Base-by-base conservation (phyloP, 139 green algal genomes). In the Medakamo hakoo region DNA sequence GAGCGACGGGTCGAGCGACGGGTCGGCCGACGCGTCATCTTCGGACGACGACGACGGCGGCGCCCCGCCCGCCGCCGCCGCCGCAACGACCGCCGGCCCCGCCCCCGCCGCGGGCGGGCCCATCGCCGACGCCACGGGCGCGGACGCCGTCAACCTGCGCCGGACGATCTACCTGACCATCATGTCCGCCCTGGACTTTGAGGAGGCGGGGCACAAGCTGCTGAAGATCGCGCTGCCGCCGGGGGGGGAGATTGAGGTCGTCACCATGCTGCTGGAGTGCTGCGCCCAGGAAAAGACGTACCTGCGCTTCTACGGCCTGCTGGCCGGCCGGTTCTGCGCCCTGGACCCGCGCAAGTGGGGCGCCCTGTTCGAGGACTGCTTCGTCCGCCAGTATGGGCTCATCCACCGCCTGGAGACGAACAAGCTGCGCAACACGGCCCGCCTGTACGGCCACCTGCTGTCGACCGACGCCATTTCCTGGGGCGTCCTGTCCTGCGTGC, bases 171-270 rank as follows among this genome's bases (percentile, higher is more conserved):
- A 99, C 78, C 79, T 99, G 23, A 98, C 93, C 48, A 95, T 99
- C 77, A 99, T 99, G 93, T 87, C 74, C 3, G 84, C 78, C 3
- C 70, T 97, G 58, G 86, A 96, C 76, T 99, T 98, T 77, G 93
- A 99, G 79, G 93, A 99, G 81, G 88, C 90, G n/a, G 93, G 93
- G 2, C 93, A 99, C 81, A 99, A 99, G 78, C 84, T 99, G 70
- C 80, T 98, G 70, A 96, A 96, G 77, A 93, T 99, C 61, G 60
- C 67, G 67, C 73, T 78, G 55, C 67, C 72, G 2, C 64, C 61
- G 0, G 83, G 79, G 0, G 79, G 86, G 64, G 85, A 94, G 76
- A 79, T 79, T 60, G 91, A 97, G 77, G 65, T 98, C 30, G 82
- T 81, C 25, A 88, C 84, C 27, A 98, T 98, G 92, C 81, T 98